Percentiles rank a stretch among this genome's conserved stretches.
Conservation (phyloP, 1,284 basidiomycete genomes). For the Binderoboletus segoi region DNA sequence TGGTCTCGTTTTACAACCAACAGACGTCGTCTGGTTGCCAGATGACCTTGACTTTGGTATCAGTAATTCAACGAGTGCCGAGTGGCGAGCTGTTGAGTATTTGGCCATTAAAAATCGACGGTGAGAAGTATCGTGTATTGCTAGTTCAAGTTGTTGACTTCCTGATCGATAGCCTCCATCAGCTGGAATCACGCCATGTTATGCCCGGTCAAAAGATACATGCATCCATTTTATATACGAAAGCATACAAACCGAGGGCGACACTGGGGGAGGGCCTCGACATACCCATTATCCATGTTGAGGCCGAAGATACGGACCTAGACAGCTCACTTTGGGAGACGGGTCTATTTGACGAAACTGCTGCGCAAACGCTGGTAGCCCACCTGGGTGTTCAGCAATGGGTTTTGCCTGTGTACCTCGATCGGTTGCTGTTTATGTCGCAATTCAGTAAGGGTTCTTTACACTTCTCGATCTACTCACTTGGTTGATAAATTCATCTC, state of each 20-base stretch:
- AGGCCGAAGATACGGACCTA: background rate
- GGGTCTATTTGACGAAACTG: slow-evolving; percentile 9
- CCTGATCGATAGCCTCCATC: slow-evolving; percentile 6
- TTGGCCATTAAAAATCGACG: slow-evolving; percentile 15
- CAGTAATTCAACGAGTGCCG: slow-evolving; percentile 15
- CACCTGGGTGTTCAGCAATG: background rate
- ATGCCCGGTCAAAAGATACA: slow-evolving; percentile 25
- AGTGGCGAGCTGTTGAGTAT: slow-evolving; percentile 18
- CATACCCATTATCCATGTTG: background rate
- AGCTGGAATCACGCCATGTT: slow-evolving; percentile 7
- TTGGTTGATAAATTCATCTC: background rate
- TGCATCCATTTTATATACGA: slow-evolving; percentile 12
- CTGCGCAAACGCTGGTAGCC: background rate
- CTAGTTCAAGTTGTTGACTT: background rate
- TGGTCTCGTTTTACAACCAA: slow-evolving; percentile 15
- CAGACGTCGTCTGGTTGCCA: slow-evolving; percentile 11
- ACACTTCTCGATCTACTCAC: background rate
- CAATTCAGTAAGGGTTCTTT: slow-evolving; percentile 21
- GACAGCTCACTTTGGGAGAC: slow-evolving; percentile 7
- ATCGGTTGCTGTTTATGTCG: slow-evolving; percentile 15
- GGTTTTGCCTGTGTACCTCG: slow-evolving; percentile 2
- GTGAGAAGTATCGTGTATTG: background rate
- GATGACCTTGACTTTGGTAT: slow-evolving; percentile 13
- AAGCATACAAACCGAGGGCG: slow-evolving; percentile 15
- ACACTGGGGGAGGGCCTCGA: slow-evolving; percentile 6